Evolutionary conservation across 495 filamentous ascomycete genomes (phyloP), one percentile per base, ranked within the genome.

Genomic region (Xylaria sp.): DNA sequence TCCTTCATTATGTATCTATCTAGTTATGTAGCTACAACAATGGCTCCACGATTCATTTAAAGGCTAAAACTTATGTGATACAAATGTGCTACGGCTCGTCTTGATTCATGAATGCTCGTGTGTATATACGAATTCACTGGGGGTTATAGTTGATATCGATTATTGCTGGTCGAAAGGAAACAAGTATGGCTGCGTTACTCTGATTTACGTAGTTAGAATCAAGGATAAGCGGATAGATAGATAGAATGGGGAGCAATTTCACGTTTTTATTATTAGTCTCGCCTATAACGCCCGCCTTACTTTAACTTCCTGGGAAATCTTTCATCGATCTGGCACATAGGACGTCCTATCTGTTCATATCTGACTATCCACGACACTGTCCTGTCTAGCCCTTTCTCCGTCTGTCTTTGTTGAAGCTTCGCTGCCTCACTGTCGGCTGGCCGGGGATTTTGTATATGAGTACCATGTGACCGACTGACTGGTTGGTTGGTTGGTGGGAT

Each of bases 251-350:
- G 3, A 17, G 11, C 15, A 41, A 55, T 55, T 67, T 67, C 37
- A 55, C 8, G 0, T 55, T 67, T 21, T 67, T 67, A 24, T 55
- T 55, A 29, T 55, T 41, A 57, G 9, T 62, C 24, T 62, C 21
- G 37, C 59, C 59, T 17, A 17, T 21, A 62, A 43, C 37, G 57
- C 33, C 33, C 17, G 35, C 35, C 14, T 62, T 62, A 12, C 59
- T 44, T 8, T 15, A 31, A 31, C 52, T 31, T 55, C 37, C 35
- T 24, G 1, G 19, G 21, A 37, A 17, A 43, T 44, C n/a, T 29
- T 55, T 14, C 4, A 26, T 14, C 5, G 31, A 21, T 24, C 58
- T 33, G 58, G 33, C 41, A 40, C 35, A 14, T 37, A 21, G 17
- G 46, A 50, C 46, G n/a, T 1, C 52, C 17, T 57, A 26, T 57